phyloP scores from a whole-genome alignment of 1,284 basidiomycete species.

The Boletus sp. region DNA sequence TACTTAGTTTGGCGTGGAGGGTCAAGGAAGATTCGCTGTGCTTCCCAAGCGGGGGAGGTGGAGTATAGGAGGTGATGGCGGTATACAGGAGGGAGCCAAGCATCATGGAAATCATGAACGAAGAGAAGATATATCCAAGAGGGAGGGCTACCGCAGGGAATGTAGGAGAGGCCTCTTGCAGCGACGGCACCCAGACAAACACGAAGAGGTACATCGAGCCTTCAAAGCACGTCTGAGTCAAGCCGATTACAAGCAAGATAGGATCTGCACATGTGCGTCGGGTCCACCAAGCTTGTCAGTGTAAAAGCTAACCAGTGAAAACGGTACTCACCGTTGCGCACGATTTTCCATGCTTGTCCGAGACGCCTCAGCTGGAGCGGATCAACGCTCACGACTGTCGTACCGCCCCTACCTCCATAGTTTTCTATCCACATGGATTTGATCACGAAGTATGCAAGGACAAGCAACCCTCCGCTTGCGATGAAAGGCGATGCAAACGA shows the following conservation, averaged over 20 bases:
- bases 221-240: slow-evolving; percentile 75
- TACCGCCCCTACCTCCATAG: slow-evolving; percentile 48
- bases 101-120: slow-evolving; percentile 79
- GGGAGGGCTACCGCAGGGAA: slow-evolving; percentile 43
- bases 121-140: slow-evolving; percentile 71
- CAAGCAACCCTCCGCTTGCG: slow-evolving; percentile 54
- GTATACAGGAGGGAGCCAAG: slow-evolving; percentile 70
- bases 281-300: slow-evolving; percentile 1
- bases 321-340: slow-evolving; percentile 45
- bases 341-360: slow-evolving; percentile 54
- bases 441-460: slow-evolving; percentile 56
- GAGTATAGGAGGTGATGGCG: slow-evolving; percentile 42
- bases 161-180: slow-evolving; percentile 54
- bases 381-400: slow-evolving; percentile 30
- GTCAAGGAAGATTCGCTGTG: slow-evolving; percentile 42
- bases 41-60: slow-evolving; percentile 26
- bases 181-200: slow-evolving; percentile 72
- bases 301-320: not conserved
- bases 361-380: slow-evolving; percentile 53
- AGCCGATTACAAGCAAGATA: slow-evolving; percentile 59
- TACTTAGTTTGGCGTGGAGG: slow-evolving; percentile 65
- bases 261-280: slow-evolving; percentile 39
- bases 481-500: slow-evolving; percentile 62
- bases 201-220: slow-evolving; percentile 82
- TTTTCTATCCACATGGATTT: slow-evolving; percentile 61